Base-by-base conservation (phyloP, 2,329 filamentous ascomycete species). In the Ustilaginoidea virens region DNA sequence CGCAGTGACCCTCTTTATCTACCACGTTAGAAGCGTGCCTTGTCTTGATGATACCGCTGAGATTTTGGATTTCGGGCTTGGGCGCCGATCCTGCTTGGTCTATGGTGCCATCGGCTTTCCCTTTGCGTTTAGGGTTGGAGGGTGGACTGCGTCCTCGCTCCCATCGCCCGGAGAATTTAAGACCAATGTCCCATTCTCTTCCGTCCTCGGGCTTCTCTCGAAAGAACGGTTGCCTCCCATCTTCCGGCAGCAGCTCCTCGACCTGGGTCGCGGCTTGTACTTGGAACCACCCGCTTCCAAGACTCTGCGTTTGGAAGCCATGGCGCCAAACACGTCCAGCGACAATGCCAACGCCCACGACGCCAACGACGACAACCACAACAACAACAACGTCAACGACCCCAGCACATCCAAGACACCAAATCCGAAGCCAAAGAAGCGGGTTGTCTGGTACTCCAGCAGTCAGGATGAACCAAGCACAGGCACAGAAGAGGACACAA, bases 351-450 rank as follows among this genome's bases (percentile, higher is more conserved):
- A 38, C 15, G 37, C 41, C 12, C 48, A 41, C 18, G 18, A 26
- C 19, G 23, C 25, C 44, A 45, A 38, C 39, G 43, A 32, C 15
- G 37, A 41, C 12, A 49, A 41, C 18, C 19, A 26, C 19, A 26
- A 26, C 44, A 45, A 38, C 39, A 43, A 32, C 39, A 21, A n/a
- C n/a, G n/a, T n/a, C n/a, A n/a, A n/a, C n/a, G n/a, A n/a, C n/a
- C n/a, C 22, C 9, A 22, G 18, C 18, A 31, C 31, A 5, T 19
- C 28, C 12, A 28, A 42, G 31, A 49, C 47, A 19, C 48, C 51
- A 15, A 33, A 38, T 29, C 48, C 43, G 28, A 56, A 42, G 36
- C 49, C 52, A 28, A 58, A 58, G 47, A 58, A 58, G 45, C 46
- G 48, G 24, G 55, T 58, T 10, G 54, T 47, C 28, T 58, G 51